Conservation (phyloP, 2,329 filamentous ascomycete species). For the Metarhizium humberi region DNA sequence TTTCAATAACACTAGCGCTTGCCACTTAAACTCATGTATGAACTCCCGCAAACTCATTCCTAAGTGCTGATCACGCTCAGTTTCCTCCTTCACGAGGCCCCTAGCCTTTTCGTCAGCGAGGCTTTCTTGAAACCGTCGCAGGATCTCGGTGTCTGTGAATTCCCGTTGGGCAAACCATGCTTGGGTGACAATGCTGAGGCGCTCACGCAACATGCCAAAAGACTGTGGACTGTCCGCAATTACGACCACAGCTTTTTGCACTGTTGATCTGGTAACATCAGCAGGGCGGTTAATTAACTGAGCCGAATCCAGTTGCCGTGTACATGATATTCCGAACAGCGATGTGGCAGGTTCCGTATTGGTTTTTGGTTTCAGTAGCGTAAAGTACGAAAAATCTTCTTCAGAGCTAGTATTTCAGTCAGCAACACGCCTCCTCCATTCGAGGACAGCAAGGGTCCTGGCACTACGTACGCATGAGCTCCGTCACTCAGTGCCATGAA, state of each 20-base stretch:
- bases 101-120: slow-evolving; percentile 58
- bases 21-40: slow-evolving; percentile 88
- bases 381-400: slow-evolving; percentile 99
- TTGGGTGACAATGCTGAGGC: slow-evolving; percentile 80
- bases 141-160: slow-evolving; percentile 84
- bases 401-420: slow-evolving; percentile 47
- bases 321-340: slow-evolving; percentile 93
- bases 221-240: slow-evolving; percentile 84
- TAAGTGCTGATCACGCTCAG: slow-evolving; percentile 76
- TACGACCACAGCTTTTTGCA: slow-evolving; percentile 96
- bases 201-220: slow-evolving; percentile 85
- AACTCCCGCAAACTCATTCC: slow-evolving; percentile 84
- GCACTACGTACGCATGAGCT: slow-evolving; percentile 70
- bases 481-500: slow-evolving; percentile 97
- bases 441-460: not conserved
- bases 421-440: not conserved
- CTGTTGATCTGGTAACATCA: slow-evolving; percentile 93
- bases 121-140: slow-evolving; percentile 85
- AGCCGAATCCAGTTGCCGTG: slow-evolving; percentile 76
- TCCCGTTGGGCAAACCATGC: slow-evolving; percentile 96
- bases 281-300: slow-evolving; percentile 67
- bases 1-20: slow-evolving; percentile 90
- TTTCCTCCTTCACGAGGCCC: slow-evolving; percentile 51
- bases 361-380: slow-evolving; percentile 59
- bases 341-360: slow-evolving; percentile 56